A percentile compares a stretch with the other conserved stretches of the same genome.
Conservation (phyloP, 2,329 filamentous ascomycete species). For the Ascocoryne sarcoides region DNA sequence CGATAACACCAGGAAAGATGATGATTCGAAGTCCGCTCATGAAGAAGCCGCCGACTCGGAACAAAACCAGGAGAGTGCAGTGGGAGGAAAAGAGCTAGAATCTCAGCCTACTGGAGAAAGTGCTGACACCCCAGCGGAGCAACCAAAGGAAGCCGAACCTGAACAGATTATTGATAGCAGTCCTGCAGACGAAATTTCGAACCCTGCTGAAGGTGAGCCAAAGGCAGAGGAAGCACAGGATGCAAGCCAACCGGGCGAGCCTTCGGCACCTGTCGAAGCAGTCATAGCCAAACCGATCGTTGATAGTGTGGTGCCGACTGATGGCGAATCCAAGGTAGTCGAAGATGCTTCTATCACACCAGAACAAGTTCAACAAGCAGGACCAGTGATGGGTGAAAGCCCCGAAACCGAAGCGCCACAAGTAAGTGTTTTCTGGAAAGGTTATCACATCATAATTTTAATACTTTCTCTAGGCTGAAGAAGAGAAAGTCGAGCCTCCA, state of each 20-base stretch:
- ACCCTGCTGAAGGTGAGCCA: slow-evolving; percentile 2
- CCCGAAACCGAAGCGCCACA: background rate
- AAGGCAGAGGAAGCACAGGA: background rate
- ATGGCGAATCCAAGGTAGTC: background rate
- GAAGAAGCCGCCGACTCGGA: background rate
- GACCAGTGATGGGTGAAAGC: background rate
- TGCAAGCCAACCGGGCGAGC: slow-evolving; percentile 1
- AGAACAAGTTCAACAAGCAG: background rate
- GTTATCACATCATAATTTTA: background rate
- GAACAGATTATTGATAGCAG: background rate
- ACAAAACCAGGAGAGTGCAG: too few species aligned
- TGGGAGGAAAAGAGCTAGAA: too few species aligned
- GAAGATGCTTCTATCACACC: background rate
- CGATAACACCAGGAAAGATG: background rate
- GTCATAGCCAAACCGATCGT: background rate
- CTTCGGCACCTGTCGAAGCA: background rate
- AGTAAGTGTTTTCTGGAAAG: background rate
- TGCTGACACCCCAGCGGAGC: background rate
- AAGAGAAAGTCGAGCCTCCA: background rate
- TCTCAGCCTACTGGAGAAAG: background rate
- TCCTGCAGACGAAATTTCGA: slow-evolving; percentile 2
- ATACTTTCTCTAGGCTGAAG: background rate
- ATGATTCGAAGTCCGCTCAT: background rate
- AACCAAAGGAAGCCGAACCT: background rate
- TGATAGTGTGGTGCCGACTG: background rate